Evolutionary conservation across 139 green algal species (phyloP), one percentile per base, ranked within the genome.

Genomic region (Tetraselmis chui): DNA sequence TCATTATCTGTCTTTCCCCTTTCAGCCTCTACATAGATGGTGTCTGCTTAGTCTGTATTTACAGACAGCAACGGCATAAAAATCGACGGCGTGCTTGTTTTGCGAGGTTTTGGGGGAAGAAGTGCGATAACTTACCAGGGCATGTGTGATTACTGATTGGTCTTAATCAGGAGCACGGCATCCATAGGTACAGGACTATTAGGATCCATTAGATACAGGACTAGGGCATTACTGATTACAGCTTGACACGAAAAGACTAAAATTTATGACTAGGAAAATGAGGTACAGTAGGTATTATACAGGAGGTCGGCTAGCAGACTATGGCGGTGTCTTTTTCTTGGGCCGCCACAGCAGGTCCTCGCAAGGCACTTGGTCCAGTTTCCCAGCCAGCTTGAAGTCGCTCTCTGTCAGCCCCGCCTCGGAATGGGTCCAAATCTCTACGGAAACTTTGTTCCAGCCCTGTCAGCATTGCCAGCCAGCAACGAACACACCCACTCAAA

Each of bases 341-440:
- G 45, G 45, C 11, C 45, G 45, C 45, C 81, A 77, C 11, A 90
- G 74, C 81, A 92, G 77, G 74, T 90, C 85, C 22, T 79, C 78
- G 32, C 83, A 83, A 24, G 75, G 79, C 0, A 92, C 31, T 1
- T 80, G 59, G 58, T 92, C 83, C 24, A 90, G 29, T 77, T 92
- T 92, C 11, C 84, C 84, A 2, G 89, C 89, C 82, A 92, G 59
- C 26, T 92, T 90, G 80, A 90, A 91, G 81, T 92, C 89, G 32
- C 90, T 90, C 59, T 90, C 86, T 26, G 86, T 89, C 23, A 92
- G 80, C 1, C 89, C 89, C 24, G 82, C 76, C 0, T 85, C 59
- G 0, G 85, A 78, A 32, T 93, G 86, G 0, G 88, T 93, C 77
- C 79, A 90, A 0, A 93, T 32, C 30, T 89, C 87, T 24, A 89